phyloP scores from a whole-genome alignment of 768 basidiomycete species.

The Russula abietina region DNA sequence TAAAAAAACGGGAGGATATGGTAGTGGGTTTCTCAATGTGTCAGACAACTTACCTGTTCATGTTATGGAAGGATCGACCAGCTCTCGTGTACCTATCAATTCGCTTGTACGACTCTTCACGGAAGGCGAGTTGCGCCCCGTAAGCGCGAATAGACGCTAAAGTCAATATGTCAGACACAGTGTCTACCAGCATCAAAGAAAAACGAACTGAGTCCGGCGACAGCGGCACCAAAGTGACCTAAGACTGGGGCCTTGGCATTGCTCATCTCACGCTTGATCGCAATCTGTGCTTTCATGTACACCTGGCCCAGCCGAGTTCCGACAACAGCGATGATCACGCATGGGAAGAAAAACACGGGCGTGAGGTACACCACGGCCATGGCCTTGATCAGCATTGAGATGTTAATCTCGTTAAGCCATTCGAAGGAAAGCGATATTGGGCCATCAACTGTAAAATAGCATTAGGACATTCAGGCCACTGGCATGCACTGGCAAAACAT shows the following conservation, averaged over 20 bases:
- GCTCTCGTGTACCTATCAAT: conserved; percentile 45
- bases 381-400: conserved; percentile 35
- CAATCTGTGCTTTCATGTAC: conserved; percentile 51
- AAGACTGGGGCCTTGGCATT: conserved; percentile 45
- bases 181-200: neutral
- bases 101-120: conserved; percentile 37
- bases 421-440: conserved; percentile 29
- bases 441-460: conserved; percentile 32
- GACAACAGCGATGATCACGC: conserved; percentile 32
- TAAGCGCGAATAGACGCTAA: conserved; percentile 49
- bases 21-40: too few species aligned
- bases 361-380: conserved; percentile 35
- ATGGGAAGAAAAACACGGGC: conserved; percentile 39
- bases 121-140: conserved; percentile 43
- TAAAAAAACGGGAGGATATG: neutral
- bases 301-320: conserved; percentile 43
- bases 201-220: conserved; percentile 43
- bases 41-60: conserved; percentile 37
- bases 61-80: conserved; percentile 41
- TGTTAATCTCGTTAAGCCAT: conserved; percentile 31
- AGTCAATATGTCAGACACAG: neutral
- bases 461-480: neutral
- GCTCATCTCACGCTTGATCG: conserved; percentile 52
- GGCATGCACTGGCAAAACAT: conserved; percentile 4
- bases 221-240: conserved; percentile 47